phyloP scores from a whole-genome alignment of 78 protist species.

The Dictyostelium purpureum region DNA sequence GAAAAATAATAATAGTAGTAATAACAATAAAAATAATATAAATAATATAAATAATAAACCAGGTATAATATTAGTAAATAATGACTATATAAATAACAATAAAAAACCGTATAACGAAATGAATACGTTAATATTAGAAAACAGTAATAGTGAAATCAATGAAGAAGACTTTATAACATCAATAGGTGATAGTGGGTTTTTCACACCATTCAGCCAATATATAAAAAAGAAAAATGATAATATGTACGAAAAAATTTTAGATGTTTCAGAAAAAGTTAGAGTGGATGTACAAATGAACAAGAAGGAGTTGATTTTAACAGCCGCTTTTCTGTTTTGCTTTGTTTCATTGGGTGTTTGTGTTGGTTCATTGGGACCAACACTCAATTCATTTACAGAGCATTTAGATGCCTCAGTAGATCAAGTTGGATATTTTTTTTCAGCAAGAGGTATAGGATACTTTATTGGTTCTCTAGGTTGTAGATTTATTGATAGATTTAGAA shows the following conservation, averaged over 20 bases:
- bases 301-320: conserved; percentile 26
- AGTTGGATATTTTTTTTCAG: conserved; percentile 58
- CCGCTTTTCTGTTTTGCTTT: conserved; percentile 34
- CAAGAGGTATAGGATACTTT: conserved; percentile 71
- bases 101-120: background rate
- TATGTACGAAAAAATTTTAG: conserved; percentile 37
- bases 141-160: background rate
- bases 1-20: background rate
- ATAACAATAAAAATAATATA: background rate
- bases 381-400: background rate
- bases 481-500: conserved; percentile 36
- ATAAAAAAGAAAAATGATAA: background rate
- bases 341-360: conserved; percentile 46
- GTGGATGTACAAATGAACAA: conserved; percentile 14
- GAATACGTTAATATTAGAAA: background rate
- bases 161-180: conserved; percentile 38
- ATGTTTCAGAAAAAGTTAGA: background rate
- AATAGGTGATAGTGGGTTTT: conserved; percentile 3
- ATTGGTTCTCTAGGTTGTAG: conserved; percentile 37
- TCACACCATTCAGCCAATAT: background rate
- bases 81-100: background rate
- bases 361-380: conserved; percentile 71
- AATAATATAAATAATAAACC: too few species aligned
- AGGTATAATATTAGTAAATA: too few species aligned
- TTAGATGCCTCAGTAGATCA: conserved; percentile 7